Percentiles rank a stretch among this genome's conserved stretches.
phyloP scores from a whole-genome alignment of 768 basidiomycete genomes.

The Boletus insuetus region DNA sequence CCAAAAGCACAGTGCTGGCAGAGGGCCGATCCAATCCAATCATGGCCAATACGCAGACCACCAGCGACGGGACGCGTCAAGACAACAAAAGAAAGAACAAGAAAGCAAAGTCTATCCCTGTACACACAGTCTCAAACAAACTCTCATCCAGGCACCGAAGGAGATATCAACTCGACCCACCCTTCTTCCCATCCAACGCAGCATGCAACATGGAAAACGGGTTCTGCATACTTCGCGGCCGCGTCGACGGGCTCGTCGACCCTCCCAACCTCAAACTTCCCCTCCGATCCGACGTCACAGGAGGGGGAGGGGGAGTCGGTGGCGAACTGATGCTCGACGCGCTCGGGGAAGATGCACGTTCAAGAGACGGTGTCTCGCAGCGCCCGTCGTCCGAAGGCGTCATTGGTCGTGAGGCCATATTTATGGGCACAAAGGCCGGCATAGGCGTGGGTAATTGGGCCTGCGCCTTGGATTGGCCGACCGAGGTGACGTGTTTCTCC shows the following conservation, averaged over 20 bases:
- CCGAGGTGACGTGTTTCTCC: conserved; percentile 1
- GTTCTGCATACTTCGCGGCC: conserved; percentile 21
- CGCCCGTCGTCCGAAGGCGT: conserved; percentile 37
- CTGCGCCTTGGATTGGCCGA: conserved; percentile 8
- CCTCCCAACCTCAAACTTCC: conserved; percentile 17
- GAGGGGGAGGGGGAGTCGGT: conserved; percentile 23
- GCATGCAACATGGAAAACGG: conserved; percentile 29
- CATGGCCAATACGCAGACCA: too few species aligned
- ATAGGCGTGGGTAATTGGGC: not conserved
- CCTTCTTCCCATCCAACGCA: conserved; percentile 27
- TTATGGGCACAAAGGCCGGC: not conserved
- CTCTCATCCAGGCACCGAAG: too few species aligned
- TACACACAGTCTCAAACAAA: too few species aligned
- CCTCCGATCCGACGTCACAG: conserved; percentile 15
- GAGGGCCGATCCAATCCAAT: too few species aligned
- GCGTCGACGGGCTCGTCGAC: conserved; percentile 20
- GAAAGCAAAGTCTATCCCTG: too few species aligned
- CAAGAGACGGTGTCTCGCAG: conserved; percentile 23
- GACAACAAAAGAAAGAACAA: too few species aligned
- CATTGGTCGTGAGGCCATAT: conserved; percentile 4
- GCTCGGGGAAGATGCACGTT: conserved; percentile 26
- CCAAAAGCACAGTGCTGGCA: too few species aligned
- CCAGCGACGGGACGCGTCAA: too few species aligned
- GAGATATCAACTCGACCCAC: conserved; percentile 1
- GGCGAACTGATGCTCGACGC: conserved; percentile 23